Evolutionary conservation across 768 basidiomycete genomes (phyloP).

Genomic region (Amanita rimosa): DNA sequence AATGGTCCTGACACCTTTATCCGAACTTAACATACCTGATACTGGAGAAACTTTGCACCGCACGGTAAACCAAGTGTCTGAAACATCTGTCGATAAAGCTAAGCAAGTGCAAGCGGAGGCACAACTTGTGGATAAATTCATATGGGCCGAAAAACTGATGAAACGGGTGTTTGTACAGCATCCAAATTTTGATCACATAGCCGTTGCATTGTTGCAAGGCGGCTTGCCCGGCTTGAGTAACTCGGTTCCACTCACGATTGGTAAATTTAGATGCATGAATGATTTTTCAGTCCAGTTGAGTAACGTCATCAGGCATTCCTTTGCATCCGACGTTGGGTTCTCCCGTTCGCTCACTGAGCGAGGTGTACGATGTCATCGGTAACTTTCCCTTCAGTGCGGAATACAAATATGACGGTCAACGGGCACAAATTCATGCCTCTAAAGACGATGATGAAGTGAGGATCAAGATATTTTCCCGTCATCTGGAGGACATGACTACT

Average conservation of each 20-base stretch:
- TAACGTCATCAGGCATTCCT: constrained; percentile 46
- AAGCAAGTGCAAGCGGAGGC: constrained; percentile 19
- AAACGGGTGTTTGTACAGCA: constrained; percentile 69
- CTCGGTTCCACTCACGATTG: constrained; percentile 56
- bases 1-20: constrained; percentile 43
- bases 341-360: constrained; percentile 72
- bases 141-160: constrained; percentile 50
- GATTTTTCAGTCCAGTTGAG: not conserved
- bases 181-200: constrained; percentile 66
- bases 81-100: constrained; percentile 13
- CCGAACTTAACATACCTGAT: constrained; percentile 8
- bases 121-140: constrained; percentile 30
- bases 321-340: constrained; percentile 81
- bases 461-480: constrained; percentile 75
- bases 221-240: constrained; percentile 52
- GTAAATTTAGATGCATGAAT: constrained; percentile 26
- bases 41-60: constrained; percentile 13
- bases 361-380: constrained; percentile 66
- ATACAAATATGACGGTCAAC: constrained; percentile 86
- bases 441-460: constrained; percentile 15
- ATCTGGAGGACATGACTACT: constrained; percentile 87
- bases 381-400: constrained; percentile 70
- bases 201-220: constrained; percentile 42
- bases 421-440: constrained; percentile 67
- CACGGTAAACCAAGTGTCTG: constrained; percentile 17